Evolutionary conservation across 2,329 filamentous ascomycete species (phyloP), one percentile per base, ranked within the genome.

Genomic region (Amylocarpus encephaloides): DNA sequence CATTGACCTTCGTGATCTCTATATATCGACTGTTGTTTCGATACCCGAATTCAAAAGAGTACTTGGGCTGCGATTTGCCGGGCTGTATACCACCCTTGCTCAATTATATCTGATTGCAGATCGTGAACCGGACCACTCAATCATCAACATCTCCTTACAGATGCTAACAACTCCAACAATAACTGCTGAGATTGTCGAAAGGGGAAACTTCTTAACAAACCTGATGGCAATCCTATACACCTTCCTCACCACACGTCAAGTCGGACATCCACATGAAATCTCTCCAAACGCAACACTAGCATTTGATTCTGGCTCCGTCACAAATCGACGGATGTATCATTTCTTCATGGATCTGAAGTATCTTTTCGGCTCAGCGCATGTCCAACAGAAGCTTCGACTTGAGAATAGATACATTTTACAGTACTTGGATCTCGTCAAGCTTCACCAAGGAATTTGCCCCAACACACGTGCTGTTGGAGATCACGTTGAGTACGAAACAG

Each of bases 131-230:
- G 93, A 98, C 64, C 92, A 97, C 68, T 97, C 92, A 10, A 97
- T 98, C 64, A 95, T 98, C 74, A 96, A 96, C 65, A 80, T 98
- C 34, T 97, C 92, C 4, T 73, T 97, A 29, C 93, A 98, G 66
- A 94, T 98, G 81, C 74, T 98, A 55, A 98, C 93, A 0, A 96
- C 93, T 0, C 91, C 93, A 1, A 95, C 92, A 0, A 97, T 98
- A 58, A 97, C 92, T 0, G 87, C 90, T 40, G 94, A 98, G 69
- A 87, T 97, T 44, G 89, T 98, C 7, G 88, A 95, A 62, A 81
- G 90, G 41, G 92, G 91, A 26, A 98, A 98, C 67, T 98, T 98
- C 64, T 74, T 98, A 57, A 96, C 90, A 7, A 95, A 89, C 59
- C 76, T 98, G 35, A 86, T 97, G 78, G 90, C 93, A 12, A 98